Evolutionary conservation across 371 early-diverging fungal genomes (phyloP), one percentile per base, ranked within the genome.

Genomic region (Zopfochytrium polystomum): DNA sequence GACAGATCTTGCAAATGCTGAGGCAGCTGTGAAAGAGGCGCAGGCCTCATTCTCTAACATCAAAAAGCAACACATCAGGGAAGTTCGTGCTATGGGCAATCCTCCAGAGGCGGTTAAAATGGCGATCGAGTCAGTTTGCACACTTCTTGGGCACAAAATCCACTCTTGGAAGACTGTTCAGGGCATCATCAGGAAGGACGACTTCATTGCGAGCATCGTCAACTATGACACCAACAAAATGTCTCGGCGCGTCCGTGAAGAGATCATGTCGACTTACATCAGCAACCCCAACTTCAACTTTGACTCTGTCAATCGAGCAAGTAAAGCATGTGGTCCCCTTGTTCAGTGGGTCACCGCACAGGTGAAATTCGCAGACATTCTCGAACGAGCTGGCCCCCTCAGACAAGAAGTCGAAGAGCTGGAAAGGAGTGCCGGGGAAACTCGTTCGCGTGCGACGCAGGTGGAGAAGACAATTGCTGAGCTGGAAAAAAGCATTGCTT

Each of bases 341-440:
- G 96, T 92, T 55, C 87, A 92, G 69, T 99, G 99, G 99, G 95
- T 93, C 2, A 85, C 85, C 63, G 98, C 98, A 20, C 99, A 97
- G 77, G 91, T 95, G 31, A 85, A 86, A 63, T 98, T 87, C 68
- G 85, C 93, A 6, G 85, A 87, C 56, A 97, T 98, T 53, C 73
- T 98, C 45, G 92, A 95, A 70, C 82, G 87, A 52, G 90, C 99
- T 34, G 97, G 95, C 9, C 99, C 99, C 27, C 83, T 99, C 53
- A 91, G 97, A 61, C 78, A 88, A 29, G 98, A 99, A 76, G 91
- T 99, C 23, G 74, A 79, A 50, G 77, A 86, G 55, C 80, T 99
- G 42, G 92, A 97, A 79, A 58, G 62, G 34, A 83, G 85, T 46
- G 95, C 95, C 1, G 84, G 87, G 30, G 82, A 80, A 45, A 87